Conservation (phyloP, 805 yeast species). For the Candida vartiovaarae region DNA sequence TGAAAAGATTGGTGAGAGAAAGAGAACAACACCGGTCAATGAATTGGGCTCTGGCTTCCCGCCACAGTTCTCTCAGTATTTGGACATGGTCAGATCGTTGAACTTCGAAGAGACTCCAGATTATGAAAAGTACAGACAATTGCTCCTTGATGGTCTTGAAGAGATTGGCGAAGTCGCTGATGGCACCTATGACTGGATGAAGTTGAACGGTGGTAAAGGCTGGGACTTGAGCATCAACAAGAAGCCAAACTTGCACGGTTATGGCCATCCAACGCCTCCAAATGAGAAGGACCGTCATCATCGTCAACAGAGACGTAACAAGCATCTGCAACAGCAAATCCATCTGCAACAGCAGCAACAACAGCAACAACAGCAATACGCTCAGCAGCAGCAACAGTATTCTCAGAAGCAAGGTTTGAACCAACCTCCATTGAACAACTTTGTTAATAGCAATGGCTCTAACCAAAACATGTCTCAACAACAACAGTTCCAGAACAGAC, state of each 20-base stretch:
- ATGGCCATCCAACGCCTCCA: constrained; percentile 62
- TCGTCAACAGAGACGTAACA: constrained; percentile 24
- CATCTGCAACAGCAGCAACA: constrained; percentile 16
- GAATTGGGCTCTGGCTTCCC: constrained; percentile 61
- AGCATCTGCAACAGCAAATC: constrained; percentile 23
- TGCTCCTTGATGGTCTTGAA: constrained; percentile 53
- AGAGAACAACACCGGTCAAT: constrained; percentile 58
- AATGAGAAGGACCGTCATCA: constrained; percentile 24
- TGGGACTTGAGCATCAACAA: constrained; percentile 74
- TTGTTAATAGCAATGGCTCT: not conserved
- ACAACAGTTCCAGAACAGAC: constrained; percentile 25
- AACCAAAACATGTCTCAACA: constrained; percentile 20
- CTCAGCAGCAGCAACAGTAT: constrained; percentile 11
- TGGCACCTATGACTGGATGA: constrained; percentile 77
- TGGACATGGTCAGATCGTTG: constrained; percentile 58
- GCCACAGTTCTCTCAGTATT: constrained; percentile 65
- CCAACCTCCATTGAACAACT: constrained; percentile 9
- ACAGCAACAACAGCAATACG: constrained; percentile 12
- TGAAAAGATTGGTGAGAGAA: constrained; percentile 78
- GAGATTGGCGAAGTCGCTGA: constrained; percentile 55
- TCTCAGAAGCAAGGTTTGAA: constrained; percentile 13
- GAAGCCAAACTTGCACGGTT: constrained; percentile 76
- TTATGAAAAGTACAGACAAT: constrained; percentile 55
- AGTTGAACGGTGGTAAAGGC: constrained; percentile 69
- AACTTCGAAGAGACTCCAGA: constrained; percentile 79